Percentiles rank a stretch among this genome's conserved stretches.
phyloP scores from a whole-genome alignment of 306 rosid species.

The Sicyos baderoa region DNA sequence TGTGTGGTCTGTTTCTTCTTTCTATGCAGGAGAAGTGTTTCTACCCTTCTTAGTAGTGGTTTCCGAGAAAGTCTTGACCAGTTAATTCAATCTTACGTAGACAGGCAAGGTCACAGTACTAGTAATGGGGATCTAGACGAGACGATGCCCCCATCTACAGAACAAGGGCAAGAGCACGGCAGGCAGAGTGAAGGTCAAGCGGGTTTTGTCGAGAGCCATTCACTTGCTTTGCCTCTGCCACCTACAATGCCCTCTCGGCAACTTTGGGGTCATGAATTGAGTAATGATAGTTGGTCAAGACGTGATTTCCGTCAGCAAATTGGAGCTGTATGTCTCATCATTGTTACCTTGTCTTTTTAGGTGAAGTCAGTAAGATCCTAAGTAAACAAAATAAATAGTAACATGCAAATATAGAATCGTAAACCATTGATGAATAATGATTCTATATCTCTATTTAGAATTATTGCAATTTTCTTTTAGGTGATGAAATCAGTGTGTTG shows the following conservation, averaged over 20 bases:
- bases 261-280: conserved; percentile 59
- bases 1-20: conserved; percentile 14
- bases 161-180: conserved; percentile 48
- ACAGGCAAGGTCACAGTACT: conserved; percentile 64
- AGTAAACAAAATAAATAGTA: background rate
- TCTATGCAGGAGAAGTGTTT: conserved; percentile 88
- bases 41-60: conserved; percentile 86
- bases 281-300: conserved; percentile 59
- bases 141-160: conserved; percentile 41
- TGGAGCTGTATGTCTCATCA: conserved; percentile 50
- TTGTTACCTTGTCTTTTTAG: conserved; percentile 13
- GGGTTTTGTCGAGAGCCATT: conserved; percentile 34
- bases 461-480: background rate
- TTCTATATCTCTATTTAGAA: background rate
- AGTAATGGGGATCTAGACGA: conserved; percentile 70
- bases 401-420: background rate
- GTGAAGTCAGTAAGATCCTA: background rate
- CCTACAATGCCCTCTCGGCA: conserved; percentile 57
- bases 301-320: conserved; percentile 57
- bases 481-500: background rate
- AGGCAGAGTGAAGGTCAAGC: conserved; percentile 40
- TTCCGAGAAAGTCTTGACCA: conserved; percentile 90
- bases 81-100: conserved; percentile 82
- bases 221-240: conserved; percentile 39
- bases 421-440: background rate